These are phyloP conservation scores for Sanghuangporus baumii DNA, from an alignment of 1,284 basidiomycete species.

Conservation along the genomic window DNA sequence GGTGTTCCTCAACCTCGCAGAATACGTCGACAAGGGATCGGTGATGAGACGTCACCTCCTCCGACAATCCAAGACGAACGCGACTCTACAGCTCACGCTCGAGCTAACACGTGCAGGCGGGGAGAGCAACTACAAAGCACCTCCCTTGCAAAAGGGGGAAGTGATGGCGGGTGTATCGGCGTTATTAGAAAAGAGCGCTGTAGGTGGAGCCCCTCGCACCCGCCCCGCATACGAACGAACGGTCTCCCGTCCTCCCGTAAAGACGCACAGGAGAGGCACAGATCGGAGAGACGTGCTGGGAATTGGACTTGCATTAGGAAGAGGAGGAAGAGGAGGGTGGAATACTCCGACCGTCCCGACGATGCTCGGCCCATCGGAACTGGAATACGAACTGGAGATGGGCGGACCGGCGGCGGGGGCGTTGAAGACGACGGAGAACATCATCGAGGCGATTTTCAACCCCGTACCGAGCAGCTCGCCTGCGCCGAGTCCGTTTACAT, in stretches of 20 bases:
- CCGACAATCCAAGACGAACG: constrained; percentile 73
- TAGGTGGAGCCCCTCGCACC: constrained; percentile 44
- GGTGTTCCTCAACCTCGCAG: constrained; percentile 67
- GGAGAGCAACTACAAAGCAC: constrained; percentile 53
- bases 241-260: neutral
- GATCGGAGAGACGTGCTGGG: constrained; percentile 1
- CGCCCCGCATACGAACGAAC: constrained; percentile 20
- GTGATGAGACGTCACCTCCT: constrained; percentile 69
- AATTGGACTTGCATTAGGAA: neutral
- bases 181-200: constrained; percentile 49
- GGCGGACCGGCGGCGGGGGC: neutral
- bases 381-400: neutral
- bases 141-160: constrained; percentile 63
- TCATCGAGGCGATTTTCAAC: constrained; percentile 76
- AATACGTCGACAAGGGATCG: constrained; percentile 61
- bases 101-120: constrained; percentile 55
- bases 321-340: neutral
- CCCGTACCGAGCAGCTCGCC: constrained; percentile 44
- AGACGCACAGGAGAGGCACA: neutral
- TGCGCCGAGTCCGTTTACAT: constrained; percentile 56
- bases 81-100: constrained; percentile 67
- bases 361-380: no score
- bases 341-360: no score
- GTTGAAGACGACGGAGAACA: constrained; percentile 52
- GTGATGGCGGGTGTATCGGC: constrained; percentile 61